Evolutionary conservation across 176 grass and related monocot genomes (phyloP).

Genomic region (Triticum turgidum): DNA sequence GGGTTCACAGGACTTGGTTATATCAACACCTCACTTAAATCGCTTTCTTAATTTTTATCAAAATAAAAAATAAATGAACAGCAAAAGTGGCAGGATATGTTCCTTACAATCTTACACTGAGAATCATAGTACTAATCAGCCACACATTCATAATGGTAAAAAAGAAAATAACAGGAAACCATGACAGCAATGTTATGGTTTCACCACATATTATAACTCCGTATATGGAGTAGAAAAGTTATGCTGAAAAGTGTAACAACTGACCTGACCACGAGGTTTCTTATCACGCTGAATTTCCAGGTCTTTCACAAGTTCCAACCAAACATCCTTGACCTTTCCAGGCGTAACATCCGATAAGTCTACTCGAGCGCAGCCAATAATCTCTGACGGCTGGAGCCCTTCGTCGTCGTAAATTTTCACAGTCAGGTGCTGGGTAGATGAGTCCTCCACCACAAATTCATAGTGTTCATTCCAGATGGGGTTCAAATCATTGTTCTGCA

Average conservation of each 20-base stretch:
- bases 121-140: background rate
- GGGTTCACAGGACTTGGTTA: background rate
- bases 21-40: background rate
- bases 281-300: conserved; percentile 77
- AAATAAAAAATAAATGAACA: background rate
- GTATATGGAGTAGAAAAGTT: background rate
- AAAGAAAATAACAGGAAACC: background rate
- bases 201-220: conserved; percentile 16
- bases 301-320: conserved; percentile 95
- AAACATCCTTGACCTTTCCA: conserved; percentile 92
- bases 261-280: conserved; percentile 87
- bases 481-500: conserved; percentile 96
- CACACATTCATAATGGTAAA: conserved; percentile 3
- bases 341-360: conserved; percentile 63
- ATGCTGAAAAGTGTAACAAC: conserved; percentile 12
- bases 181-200: background rate
- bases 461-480: conserved; percentile 98
- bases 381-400: conserved; percentile 77
- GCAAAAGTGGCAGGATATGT: background rate
- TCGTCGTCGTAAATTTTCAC: conserved; percentile 92
- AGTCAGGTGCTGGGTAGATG: conserved; percentile 84
- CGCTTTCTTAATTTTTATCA: background rate
- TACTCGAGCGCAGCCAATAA: conserved; percentile 85
- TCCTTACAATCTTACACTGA: background rate
- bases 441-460: conserved; percentile 91